A percentile compares a stretch with the other conserved stretches of the same genome.
Evolutionary conservation across 2,329 filamentous ascomycete species (phyloP).

Genomic region (Alternaria metachromatica): DNA sequence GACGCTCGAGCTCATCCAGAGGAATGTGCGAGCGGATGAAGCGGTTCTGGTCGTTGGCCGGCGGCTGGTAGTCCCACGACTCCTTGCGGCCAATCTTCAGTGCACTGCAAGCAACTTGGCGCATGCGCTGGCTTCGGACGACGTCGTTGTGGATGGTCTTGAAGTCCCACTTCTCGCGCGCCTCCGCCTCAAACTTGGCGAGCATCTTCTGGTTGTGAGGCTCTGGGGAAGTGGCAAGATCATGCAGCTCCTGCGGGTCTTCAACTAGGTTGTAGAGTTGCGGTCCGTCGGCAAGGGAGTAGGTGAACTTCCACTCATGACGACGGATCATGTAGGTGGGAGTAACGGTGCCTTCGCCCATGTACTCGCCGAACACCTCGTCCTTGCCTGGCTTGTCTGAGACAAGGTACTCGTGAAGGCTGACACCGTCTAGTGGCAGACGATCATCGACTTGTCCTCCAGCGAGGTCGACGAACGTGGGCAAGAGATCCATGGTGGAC

Average conservation of each 20-base stretch:
- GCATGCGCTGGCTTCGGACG: slow-evolving; percentile 76
- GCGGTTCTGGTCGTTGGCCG: slow-evolving; percentile 71
- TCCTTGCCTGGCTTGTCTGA: slow-evolving; percentile 68
- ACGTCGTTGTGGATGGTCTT: slow-evolving; percentile 76
- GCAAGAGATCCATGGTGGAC: slow-evolving; percentile 87
- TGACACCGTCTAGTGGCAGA: slow-evolving; percentile 86
- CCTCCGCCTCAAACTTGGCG: slow-evolving; percentile 74
- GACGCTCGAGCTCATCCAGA: slow-evolving; percentile 79
- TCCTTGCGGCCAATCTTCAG: slow-evolving; percentile 72
- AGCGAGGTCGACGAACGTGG: slow-evolving; percentile 84
- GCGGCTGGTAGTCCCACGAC: slow-evolving; percentile 85
- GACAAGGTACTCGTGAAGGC: slow-evolving; percentile 59
- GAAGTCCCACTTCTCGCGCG: slow-evolving; percentile 80
- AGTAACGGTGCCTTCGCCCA: slow-evolving; percentile 86
- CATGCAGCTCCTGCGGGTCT: slow-evolving; percentile 79
- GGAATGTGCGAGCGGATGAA: slow-evolving; percentile 82
- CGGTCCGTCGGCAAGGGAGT: slow-evolving; percentile 80
- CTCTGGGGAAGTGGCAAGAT: slow-evolving; percentile 63
- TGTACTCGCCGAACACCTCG: slow-evolving; percentile 94
- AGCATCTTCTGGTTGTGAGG: slow-evolving; percentile 50
- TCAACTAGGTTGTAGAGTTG: slow-evolving; percentile 81
- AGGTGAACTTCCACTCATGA: slow-evolving; percentile 89
- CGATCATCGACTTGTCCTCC: slow-evolving; percentile 71
- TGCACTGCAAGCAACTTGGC: slow-evolving; percentile 79
- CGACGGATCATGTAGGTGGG: slow-evolving; percentile 94